Evolutionary conservation across 352 stramenopile species (phyloP).

Genomic region (Peronosclerospora sorghi): DNA sequence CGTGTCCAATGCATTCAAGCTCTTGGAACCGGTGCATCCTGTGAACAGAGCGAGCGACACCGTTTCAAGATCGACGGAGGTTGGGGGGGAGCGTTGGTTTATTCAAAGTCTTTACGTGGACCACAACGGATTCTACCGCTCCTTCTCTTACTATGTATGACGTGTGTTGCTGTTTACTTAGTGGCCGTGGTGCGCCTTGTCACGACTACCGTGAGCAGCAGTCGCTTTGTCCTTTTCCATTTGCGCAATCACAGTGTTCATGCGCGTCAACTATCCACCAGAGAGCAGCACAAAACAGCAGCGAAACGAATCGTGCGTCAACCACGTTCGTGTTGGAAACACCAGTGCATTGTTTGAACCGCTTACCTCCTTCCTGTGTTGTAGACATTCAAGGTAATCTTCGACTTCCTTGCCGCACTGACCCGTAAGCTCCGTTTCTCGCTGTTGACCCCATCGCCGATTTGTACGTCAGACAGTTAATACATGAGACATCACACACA

Average conservation of each 20-base stretch:
- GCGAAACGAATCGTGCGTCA: neutral
- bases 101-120: neutral
- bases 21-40: conserved; percentile 71
- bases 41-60: neutral
- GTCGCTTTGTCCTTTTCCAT: conserved; percentile 51
- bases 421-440: conserved; percentile 69
- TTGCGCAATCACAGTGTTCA: conserved; percentile 74
- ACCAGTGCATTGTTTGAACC: neutral
- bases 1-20: conserved; percentile 60
- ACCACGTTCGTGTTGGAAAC: neutral
- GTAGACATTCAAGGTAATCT: conserved; percentile 93
- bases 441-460: conserved; percentile 24
- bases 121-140: neutral
- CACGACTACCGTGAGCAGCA: conserved; percentile 11
- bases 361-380: conserved; percentile 89
- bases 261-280: conserved; percentile 51
- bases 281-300: neutral
- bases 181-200: conserved; percentile 38
- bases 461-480: neutral
- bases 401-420: conserved; percentile 82
- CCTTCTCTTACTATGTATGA: neutral
- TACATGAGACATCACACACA: conserved; percentile 4
- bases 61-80: conserved; percentile 11
- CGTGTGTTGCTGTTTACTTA: no score
- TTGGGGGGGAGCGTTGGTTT: neutral